Evolutionary conservation across 768 basidiomycete genomes (phyloP).

Genomic region (Cystofilobasidium bisporidii): DNA sequence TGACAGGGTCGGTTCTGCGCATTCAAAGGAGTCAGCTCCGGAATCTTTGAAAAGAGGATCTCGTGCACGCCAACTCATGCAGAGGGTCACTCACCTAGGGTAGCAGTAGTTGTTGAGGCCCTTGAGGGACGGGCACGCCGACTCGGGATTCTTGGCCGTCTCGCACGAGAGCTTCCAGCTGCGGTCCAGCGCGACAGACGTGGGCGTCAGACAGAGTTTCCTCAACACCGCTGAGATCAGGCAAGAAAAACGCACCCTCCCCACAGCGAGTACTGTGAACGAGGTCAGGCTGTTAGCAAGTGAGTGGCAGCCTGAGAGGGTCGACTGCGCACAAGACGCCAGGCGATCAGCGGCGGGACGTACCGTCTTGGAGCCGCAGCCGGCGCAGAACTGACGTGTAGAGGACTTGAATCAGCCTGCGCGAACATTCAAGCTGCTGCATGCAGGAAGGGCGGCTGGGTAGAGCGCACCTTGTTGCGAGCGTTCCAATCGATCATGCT

Average conservation of each 20-base stretch:
- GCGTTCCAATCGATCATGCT: slow-evolving; percentile 88
- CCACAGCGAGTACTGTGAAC: slow-evolving; percentile 24
- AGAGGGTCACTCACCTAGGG: slow-evolving; percentile 34
- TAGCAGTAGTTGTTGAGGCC: slow-evolving; percentile 72
- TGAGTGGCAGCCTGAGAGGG: background rate
- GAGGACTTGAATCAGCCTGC: background rate
- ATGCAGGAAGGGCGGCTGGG: background rate
- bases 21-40: slow-evolving; percentile 44
- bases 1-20: slow-evolving; percentile 75
- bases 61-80: background rate
- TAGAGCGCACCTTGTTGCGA: slow-evolving; percentile 59
- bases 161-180: slow-evolving; percentile 84
- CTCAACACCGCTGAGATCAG: background rate
- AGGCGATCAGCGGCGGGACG: background rate
- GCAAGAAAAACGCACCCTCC: background rate
- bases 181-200: background rate
- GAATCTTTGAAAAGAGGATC: no score
- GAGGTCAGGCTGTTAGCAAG: background rate
- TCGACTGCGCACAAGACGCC: background rate
- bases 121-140: slow-evolving; percentile 41
- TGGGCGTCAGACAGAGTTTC: background rate
- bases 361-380: slow-evolving; percentile 59
- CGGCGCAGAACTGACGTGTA: slow-evolving; percentile 65
- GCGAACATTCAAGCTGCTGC: background rate
- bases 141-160: slow-evolving; percentile 39